These are phyloP conservation scores for Exophiala dermatitidis DNA, from an alignment of 2,329 filamentous ascomycete species.

Conservation along the genomic window DNA sequence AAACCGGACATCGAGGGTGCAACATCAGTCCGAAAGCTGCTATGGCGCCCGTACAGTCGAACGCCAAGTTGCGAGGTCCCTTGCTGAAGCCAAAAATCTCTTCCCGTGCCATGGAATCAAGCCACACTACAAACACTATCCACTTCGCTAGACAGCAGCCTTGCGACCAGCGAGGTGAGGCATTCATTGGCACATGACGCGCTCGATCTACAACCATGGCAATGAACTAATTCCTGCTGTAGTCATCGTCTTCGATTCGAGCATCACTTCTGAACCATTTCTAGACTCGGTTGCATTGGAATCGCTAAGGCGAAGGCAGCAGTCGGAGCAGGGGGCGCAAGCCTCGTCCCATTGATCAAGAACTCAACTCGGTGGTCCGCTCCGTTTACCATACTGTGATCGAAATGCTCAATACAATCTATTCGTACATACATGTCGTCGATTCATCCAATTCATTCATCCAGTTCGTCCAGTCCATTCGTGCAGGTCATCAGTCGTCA, in stretches of 20 bases:
- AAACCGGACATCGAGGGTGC: background rate
- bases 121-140: conserved; percentile 11
- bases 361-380: background rate
- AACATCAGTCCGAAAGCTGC: background rate
- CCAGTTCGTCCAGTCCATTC: background rate
- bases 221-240: background rate
- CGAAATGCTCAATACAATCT: background rate
- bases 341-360: background rate
- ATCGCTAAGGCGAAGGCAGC: conserved; percentile 28
- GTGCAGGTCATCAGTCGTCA: conserved; percentile 13
- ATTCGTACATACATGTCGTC: conserved; percentile 21
- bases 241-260: conserved; percentile 34
- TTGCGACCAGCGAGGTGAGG: conserved; percentile 23
- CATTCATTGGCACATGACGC: background rate
- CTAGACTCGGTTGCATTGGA: conserved; percentile 34
- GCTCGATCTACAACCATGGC: background rate
- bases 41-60: conserved; percentile 13
- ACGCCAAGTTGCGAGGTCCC: conserved; percentile 15
- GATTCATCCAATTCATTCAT: conserved; percentile 21
- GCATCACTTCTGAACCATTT: conserved; percentile 34
- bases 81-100: conserved; percentile 14
- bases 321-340: conserved; percentile 4
- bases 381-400: background rate
- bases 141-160: conserved; percentile 14
- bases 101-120: conserved; percentile 8